Evolutionary conservation across 2,329 filamentous ascomycete genomes (phyloP).

Genomic region (Lachnellula arida): DNA sequence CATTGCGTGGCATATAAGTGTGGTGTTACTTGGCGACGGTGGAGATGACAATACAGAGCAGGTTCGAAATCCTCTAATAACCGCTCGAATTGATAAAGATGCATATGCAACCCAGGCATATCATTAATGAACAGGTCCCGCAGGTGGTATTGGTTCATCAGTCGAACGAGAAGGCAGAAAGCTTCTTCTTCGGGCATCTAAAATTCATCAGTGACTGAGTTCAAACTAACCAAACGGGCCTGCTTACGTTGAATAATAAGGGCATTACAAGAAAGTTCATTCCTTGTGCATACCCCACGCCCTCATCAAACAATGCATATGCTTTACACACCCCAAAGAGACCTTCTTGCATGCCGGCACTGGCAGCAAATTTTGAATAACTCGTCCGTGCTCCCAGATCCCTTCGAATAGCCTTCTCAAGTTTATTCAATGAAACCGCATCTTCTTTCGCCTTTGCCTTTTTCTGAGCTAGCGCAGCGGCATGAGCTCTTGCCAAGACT

Average conservation of each 20-base stretch:
- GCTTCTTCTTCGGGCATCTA: constrained; percentile 97
- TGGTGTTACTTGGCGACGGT: constrained; percentile 78
- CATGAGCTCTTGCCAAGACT: constrained; percentile 59
- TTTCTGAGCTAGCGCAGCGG: constrained; percentile 59
- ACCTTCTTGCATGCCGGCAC: constrained; percentile 85
- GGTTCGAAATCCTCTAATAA: constrained; percentile 91
- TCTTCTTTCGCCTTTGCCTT: constrained; percentile 80
- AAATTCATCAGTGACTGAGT: constrained; percentile 21
- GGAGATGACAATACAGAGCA: constrained; percentile 89
- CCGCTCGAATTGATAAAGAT: constrained; percentile 91
- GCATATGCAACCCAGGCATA: constrained; percentile 92
- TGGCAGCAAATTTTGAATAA: constrained; percentile 92
- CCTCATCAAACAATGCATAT: constrained; percentile 92
- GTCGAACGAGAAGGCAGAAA: constrained; percentile 83
- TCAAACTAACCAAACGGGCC: neutral
- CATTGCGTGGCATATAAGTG: constrained; percentile 97
- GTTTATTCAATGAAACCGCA: constrained; percentile 64
- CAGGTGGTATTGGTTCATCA: constrained; percentile 96
- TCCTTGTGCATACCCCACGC: constrained; percentile 92
- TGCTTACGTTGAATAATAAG: constrained; percentile 79
- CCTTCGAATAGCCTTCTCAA: constrained; percentile 87
- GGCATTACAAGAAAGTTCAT: constrained; percentile 99
- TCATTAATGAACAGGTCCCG: constrained; percentile 91
- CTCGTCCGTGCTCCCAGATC: constrained; percentile 91
- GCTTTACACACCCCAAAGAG: constrained; percentile 96